These are phyloP conservation scores for Stachybotrys chartarum DNA, from an alignment of 2,329 filamentous ascomycete species.

Conservation along the genomic window DNA sequence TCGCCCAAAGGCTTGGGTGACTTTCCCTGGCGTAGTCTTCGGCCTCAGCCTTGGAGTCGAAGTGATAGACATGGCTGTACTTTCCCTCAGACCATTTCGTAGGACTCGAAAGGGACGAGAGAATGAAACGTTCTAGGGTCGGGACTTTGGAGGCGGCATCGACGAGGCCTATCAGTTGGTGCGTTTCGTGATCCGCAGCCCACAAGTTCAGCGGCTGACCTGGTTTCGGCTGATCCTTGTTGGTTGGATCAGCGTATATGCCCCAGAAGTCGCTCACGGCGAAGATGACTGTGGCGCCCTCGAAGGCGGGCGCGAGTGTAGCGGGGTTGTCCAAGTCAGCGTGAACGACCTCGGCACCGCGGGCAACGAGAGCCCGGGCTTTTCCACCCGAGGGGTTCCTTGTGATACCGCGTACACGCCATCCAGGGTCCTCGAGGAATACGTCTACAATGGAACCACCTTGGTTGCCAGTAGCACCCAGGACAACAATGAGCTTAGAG, in stretches of 20 bases:
- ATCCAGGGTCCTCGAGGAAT: constrained; percentile 10
- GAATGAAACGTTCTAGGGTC: constrained; percentile 27
- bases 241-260: constrained; percentile 5
- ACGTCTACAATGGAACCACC: constrained; percentile 10
- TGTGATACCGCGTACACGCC: constrained; percentile 16
- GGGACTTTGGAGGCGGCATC: constrained; percentile 24
- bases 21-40: constrained; percentile 15
- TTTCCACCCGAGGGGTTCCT: constrained; percentile 10
- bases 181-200: constrained; percentile 20
- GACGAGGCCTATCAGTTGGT: constrained; percentile 26
- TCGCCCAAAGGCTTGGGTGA: too few relatives aligned
- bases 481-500: too few relatives aligned
- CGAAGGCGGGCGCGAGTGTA: constrained; percentile 11
- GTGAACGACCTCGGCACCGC: constrained; percentile 13
- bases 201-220: constrained; percentile 10
- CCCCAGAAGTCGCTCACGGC: constrained; percentile 20
- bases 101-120: constrained; percentile 27
- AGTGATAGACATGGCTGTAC: constrained; percentile 32
- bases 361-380: constrained; percentile 8
- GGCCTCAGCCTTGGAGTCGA: constrained; percentile 30
- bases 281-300: constrained; percentile 17
- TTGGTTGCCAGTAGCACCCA: too few relatives aligned
- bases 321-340: constrained; percentile 11
- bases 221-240: constrained; percentile 6
- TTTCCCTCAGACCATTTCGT: constrained; percentile 30